Base-by-base conservation (phyloP, 371 early-diverging fungal genomes). In the Sporodiniella umbellata region DNA sequence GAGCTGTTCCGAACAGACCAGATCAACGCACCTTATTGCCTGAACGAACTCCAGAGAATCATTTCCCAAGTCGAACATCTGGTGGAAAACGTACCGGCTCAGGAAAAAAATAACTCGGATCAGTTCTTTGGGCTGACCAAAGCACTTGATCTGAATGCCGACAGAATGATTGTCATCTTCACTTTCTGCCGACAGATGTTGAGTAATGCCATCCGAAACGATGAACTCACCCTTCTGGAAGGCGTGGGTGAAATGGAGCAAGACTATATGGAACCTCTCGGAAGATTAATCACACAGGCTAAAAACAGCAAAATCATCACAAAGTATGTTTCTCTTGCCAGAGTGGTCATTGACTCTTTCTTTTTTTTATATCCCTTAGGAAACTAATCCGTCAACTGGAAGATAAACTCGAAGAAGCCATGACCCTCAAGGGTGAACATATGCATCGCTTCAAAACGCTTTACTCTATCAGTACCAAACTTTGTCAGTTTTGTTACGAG, bases 1-100 rank as follows among this genome's bases (percentile, higher is more conserved):
- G 88, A 88, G 19, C 63, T 83, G 10, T 50, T 92, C 48, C 84
- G 89, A 45, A 81, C 83, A 30, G 91, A 92, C 52, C 87, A 89
- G 38, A 57, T 86, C 48, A 78, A 80, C 12, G 84, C 87, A 17
- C 44, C 59, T 1, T 81, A 84, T 2, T 74, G 79, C 25, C 60
- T 88, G 35, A 53, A 71, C n/a, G 87, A 88, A 56, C 38, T 89
- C 35, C 81, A 85, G 37, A 70, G 83, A 49, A 72, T 84, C 39
- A 79, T 86, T 24, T 63, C 84, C 0, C 88, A 89, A 47, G 59
- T 90, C 24, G 83, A 83, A 18, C 85, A 84, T 38, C 56, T 89
- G 31, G 78, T 81, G 6, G 89, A 90, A 15, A 66, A 67, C 0
- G 75, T 86, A 45, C 58, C 87, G 30, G 56, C 43, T 3, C 58